Conservation (phyloP, 106 monocot genomes). For the Dioscorea zingiberensis region DNA sequence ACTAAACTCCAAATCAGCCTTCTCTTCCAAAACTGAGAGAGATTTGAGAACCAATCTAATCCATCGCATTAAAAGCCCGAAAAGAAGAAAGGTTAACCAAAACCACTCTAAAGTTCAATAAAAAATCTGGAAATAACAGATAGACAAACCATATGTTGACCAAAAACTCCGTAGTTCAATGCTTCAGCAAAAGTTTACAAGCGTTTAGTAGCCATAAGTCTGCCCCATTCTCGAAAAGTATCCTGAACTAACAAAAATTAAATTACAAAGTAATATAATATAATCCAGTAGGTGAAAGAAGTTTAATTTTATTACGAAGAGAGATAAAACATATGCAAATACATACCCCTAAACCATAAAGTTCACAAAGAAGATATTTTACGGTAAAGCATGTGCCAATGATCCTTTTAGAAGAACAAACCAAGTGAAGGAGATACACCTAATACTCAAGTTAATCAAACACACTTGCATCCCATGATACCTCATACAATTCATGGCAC, state of each 20-base stretch:
- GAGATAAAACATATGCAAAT: background rate
- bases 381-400: constrained; percentile 44
- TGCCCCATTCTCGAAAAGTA: constrained; percentile 82
- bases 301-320: background rate
- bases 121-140: background rate
- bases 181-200: constrained; percentile 38
- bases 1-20: constrained; percentile 18
- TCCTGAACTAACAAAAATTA: constrained; percentile 28
- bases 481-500: too few relatives aligned
- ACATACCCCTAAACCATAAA: constrained; percentile 73
- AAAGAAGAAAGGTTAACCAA: constrained; percentile 8
- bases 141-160: constrained; percentile 52
- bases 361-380: constrained; percentile 66
- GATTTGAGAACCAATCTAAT: constrained; percentile 56
- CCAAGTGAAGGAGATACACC: constrained; percentile 81
- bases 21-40: constrained; percentile 72
- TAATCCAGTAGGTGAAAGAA: background rate
- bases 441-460: constrained; percentile 21
- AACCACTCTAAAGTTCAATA: background rate
- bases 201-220: constrained; percentile 51
- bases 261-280: constrained; percentile 4
- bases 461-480: background rate
- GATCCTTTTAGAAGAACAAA: constrained; percentile 67
- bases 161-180: constrained; percentile 63
- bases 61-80: constrained; percentile 2